Evolutionary conservation across 345 rosid genomes (phyloP).

Genomic region (Rhizophora apiculata): DNA sequence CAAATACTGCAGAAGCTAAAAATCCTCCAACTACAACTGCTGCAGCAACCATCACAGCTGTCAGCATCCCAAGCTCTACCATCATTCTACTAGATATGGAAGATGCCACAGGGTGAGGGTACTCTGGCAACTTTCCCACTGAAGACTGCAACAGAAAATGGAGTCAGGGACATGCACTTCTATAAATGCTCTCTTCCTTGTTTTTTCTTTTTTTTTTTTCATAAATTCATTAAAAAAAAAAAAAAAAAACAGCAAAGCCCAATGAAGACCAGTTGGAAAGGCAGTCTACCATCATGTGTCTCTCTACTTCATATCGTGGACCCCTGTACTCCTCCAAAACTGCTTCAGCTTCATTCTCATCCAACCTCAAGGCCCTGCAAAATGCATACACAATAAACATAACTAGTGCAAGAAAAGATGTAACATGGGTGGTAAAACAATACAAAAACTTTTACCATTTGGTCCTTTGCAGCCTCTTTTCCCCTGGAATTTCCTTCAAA

Average conservation of each 20-base stretch:
- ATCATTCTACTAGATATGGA: slow-evolving; percentile 93
- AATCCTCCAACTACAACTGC: slow-evolving; percentile 86
- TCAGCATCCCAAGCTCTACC: slow-evolving; percentile 92
- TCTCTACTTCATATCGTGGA: slow-evolving; percentile 67
- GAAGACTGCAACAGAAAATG: slow-evolving; percentile 54
- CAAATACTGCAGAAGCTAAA: slow-evolving; percentile 83
- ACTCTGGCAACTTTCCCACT: slow-evolving; percentile 70
- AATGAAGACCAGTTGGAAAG: slow-evolving; percentile 21
- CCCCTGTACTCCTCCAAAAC: slow-evolving; percentile 66
- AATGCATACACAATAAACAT: slow-evolving; percentile 12
- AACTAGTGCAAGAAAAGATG: slow-evolving; percentile 3
- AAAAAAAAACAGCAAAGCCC: neutral
- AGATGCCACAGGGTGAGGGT: slow-evolving; percentile 82
- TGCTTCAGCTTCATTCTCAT: slow-evolving; percentile 50
- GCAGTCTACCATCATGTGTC: slow-evolving; percentile 61
- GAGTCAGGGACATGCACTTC: slow-evolving; percentile 7
- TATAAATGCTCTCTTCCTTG: neutral
- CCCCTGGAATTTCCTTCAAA: slow-evolving; percentile 83
- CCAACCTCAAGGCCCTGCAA: slow-evolving; percentile 72
- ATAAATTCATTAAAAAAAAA: neutral
- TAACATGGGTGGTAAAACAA: slow-evolving; percentile 1
- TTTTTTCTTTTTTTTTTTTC: neutral
- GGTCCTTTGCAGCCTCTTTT: slow-evolving; percentile 77
- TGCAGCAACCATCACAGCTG: slow-evolving; percentile 81
- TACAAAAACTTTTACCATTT: slow-evolving; percentile 50